Percentiles rank a stretch among this genome's conserved stretches.
Evolutionary conservation across 192 early-diverging fungal species (phyloP).

Genomic region (Anaeromyces robustus): DNA sequence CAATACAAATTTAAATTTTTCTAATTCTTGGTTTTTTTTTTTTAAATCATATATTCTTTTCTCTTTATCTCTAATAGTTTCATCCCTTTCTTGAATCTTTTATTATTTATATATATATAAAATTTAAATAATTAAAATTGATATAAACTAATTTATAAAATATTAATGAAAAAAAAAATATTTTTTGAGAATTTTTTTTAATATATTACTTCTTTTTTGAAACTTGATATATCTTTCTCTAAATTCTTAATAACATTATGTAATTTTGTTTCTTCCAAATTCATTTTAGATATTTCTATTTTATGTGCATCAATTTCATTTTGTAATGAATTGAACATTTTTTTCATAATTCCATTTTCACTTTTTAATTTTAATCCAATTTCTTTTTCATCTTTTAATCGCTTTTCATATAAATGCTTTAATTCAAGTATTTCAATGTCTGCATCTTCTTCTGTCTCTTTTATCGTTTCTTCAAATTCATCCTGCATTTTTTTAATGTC

Average conservation of each 20-base stretch:
- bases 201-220: constrained; percentile 39
- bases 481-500: constrained; percentile 27
- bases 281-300: constrained; percentile 39
- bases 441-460: constrained; percentile 43
- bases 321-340: constrained; percentile 46
- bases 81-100: constrained; percentile 46
- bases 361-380: constrained; percentile 39
- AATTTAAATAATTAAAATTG: not conserved
- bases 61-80: constrained; percentile 48
- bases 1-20: constrained; percentile 53
- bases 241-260: constrained; percentile 42
- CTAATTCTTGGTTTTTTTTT: constrained; percentile 53
- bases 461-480: constrained; percentile 36
- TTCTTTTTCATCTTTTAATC: constrained; percentile 40
- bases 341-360: constrained; percentile 49
- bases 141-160: too few species aligned
- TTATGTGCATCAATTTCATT: constrained; percentile 45
- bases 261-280: constrained; percentile 39
- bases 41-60: constrained; percentile 47
- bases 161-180: too few species aligned
- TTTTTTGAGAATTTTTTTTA: too few species aligned
- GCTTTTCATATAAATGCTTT: constrained; percentile 33
- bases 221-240: constrained; percentile 42
- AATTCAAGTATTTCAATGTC: constrained; percentile 37
- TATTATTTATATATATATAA: not conserved